phyloP scores from a whole-genome alignment of 2,329 filamentous ascomycete genomes.

The Trichophyton equinum region DNA sequence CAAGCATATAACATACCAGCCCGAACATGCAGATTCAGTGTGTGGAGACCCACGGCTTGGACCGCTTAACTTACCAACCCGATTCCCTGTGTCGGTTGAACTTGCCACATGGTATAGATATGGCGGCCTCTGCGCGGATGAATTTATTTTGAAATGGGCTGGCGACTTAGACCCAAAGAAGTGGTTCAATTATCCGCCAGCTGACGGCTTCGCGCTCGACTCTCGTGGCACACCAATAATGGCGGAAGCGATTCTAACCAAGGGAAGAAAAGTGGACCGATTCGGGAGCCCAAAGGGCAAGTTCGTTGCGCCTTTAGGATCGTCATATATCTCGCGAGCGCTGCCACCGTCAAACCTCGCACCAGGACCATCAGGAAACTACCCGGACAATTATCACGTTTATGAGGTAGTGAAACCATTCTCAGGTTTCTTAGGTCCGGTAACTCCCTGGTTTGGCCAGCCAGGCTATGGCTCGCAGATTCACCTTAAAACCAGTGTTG shows the following conservation, averaged over 20 bases:
- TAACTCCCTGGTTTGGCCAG: slow-evolving; percentile 1
- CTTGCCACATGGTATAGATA: background rate
- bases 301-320: slow-evolving; percentile 2
- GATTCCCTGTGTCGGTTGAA: slow-evolving; percentile 1
- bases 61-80: background rate
- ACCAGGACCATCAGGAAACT: background rate
- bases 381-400: slow-evolving; percentile 5
- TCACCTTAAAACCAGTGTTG: background rate
- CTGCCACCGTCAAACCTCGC: background rate
- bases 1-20: background rate
- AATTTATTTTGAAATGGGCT: slow-evolving; percentile 2
- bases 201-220: background rate
- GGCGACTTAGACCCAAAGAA: background rate
- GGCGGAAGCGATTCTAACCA: background rate
- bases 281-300: background rate
- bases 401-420: background rate
- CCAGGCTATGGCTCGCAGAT: slow-evolving; percentile 1
- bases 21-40: background rate
- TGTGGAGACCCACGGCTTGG: slow-evolving; percentile 2
- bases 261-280: background rate
- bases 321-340: background rate
- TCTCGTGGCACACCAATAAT: background rate
- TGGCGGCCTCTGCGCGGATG: background rate
- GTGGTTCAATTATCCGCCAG: background rate
- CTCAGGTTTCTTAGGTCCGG: background rate